These are phyloP conservation scores for Gaeumannomyces sp. DNA, from an alignment of 2,329 filamentous ascomycete species.

Conservation along the genomic window DNA sequence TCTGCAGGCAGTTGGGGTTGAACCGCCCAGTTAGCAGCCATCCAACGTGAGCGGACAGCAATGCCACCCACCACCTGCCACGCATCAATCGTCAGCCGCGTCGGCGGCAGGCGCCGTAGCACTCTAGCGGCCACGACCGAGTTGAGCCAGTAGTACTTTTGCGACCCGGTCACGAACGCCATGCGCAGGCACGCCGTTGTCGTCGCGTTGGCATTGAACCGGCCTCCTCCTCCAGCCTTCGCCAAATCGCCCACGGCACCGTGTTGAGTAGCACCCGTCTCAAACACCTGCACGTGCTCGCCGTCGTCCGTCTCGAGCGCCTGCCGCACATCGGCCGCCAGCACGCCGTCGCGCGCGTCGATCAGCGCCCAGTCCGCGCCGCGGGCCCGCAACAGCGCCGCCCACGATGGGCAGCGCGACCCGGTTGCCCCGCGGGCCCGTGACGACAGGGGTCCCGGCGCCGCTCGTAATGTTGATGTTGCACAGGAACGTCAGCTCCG, in stretches of 20 bases:
- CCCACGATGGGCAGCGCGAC: background rate
- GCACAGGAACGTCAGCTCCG: slow-evolving; percentile 6
- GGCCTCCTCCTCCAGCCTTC: too few relatives aligned
- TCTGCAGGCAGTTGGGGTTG: too few relatives aligned
- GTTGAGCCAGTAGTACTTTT: slow-evolving; percentile 6
- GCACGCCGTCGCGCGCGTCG: slow-evolving; percentile 3
- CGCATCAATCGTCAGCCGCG: slow-evolving; percentile 3
- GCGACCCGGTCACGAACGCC: slow-evolving; percentile 3
- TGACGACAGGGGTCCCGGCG: background rate
- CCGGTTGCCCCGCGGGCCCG: background rate
- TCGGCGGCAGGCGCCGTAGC: background rate
- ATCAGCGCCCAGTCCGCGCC: slow-evolving; percentile 7
- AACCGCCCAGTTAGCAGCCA: too few relatives aligned
- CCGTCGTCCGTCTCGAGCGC: slow-evolving; percentile 10
- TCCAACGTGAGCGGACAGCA: too few relatives aligned
- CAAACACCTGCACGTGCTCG: slow-evolving; percentile 1
- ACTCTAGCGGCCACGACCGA: slow-evolving; percentile 3
- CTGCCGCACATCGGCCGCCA: slow-evolving; percentile 9
- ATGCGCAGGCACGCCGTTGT: slow-evolving; percentile 5
- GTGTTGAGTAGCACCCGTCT: background rate
- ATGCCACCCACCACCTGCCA: slow-evolving; percentile 8
- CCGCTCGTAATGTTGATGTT: slow-evolving; percentile 6
- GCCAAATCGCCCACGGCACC: background rate
- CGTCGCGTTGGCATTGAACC: too few relatives aligned
- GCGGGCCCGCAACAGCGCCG: slow-evolving; percentile 3